Evolutionary conservation across 768 basidiomycete species (phyloP).

Genomic region (Cantharellus anzutake): DNA sequence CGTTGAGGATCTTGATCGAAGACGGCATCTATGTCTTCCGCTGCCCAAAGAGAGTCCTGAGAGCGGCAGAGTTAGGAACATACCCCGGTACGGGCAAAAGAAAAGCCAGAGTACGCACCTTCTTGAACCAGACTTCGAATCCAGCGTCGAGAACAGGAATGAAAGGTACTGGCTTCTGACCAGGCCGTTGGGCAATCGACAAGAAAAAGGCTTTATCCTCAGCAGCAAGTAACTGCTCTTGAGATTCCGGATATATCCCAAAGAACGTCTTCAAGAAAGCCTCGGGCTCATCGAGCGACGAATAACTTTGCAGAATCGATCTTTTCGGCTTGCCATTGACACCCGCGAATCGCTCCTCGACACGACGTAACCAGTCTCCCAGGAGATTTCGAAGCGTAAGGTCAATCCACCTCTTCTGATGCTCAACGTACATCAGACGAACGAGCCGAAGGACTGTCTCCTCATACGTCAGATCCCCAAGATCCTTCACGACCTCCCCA

Average conservation of each 20-base stretch:
- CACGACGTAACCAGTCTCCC: constrained; percentile 91
- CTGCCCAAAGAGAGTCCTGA: constrained; percentile 92
- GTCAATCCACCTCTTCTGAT: constrained; percentile 90
- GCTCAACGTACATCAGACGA: constrained; percentile 81
- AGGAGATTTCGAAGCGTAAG: constrained; percentile 77
- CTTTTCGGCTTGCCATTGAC: constrained; percentile 62
- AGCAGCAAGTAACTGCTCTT: constrained; percentile 71
- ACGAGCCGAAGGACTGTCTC: constrained; percentile 86
- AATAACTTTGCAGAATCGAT: constrained; percentile 71
- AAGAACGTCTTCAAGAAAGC: constrained; percentile 71
- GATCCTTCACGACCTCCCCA: constrained; percentile 60
- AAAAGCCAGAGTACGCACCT: constrained; percentile 30
- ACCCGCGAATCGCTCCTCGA: constrained; percentile 89
- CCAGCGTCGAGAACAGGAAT: constrained; percentile 84
- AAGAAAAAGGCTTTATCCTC: constrained; percentile 95
- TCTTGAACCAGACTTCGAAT: constrained; percentile 99
- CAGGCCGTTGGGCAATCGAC: constrained; percentile 84
- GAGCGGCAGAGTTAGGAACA: constrained; percentile 1
- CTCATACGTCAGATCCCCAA: constrained; percentile 97
- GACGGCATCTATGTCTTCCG: constrained; percentile 95
- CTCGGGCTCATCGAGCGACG: constrained; percentile 61
- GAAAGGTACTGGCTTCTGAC: constrained; percentile 97
- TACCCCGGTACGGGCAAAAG: constrained; percentile 5
- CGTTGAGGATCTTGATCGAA: constrained; percentile 98
- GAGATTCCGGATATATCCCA: constrained; percentile 61